Evolutionary conservation across 345 rosid genomes (phyloP), one percentile per base, ranked within the genome.

Genomic region (Lagerstroemia speciosa): DNA sequence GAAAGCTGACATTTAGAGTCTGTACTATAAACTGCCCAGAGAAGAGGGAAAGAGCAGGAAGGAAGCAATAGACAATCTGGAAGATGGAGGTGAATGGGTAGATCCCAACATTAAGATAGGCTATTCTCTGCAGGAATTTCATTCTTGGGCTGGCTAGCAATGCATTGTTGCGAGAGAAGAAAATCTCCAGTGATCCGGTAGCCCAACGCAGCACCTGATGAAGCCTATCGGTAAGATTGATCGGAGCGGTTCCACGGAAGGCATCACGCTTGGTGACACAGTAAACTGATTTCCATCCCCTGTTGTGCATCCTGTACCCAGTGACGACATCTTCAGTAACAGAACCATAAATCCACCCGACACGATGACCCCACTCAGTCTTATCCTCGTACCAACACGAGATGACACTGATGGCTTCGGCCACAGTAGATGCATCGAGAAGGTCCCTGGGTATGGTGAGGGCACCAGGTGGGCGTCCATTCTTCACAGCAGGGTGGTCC

Each of bases 311-410:
- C 62, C 98, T 80, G 67, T 93, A 93, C 31, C 98, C 98, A 1
- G 98, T 93, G 78, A 93, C 98, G 41, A 93, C 98, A 70, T 93
- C 98, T 81, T 93, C 98, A 0, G 98, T 93, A 32, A 93, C 97
- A n/a, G 98, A 93, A 52, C 98, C 98, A 63, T 93, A 93, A 76
- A 93, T 93, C 98, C 98, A 93, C 16, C 98, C 97, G 15, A 89
- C 82, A n/a, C 98, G 90, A 0, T 81, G 76, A n/a, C 98, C 98
- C 98, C 98, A 93, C 79, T 91, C 97, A 2, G 98, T 93, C 82
- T 93, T 93, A 71, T 93, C 98, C 78, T 93, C 97, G 36, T 93
- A 93, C 98, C 98, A 93, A 79, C 98, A 93, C 34, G 98, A 93
- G 73, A 93, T 91, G 62, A 93, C 98, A 68, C 92, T 91, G 61